Conservation (phyloP, 1,139 yeast species). For the Candida glucosophila region DNA sequence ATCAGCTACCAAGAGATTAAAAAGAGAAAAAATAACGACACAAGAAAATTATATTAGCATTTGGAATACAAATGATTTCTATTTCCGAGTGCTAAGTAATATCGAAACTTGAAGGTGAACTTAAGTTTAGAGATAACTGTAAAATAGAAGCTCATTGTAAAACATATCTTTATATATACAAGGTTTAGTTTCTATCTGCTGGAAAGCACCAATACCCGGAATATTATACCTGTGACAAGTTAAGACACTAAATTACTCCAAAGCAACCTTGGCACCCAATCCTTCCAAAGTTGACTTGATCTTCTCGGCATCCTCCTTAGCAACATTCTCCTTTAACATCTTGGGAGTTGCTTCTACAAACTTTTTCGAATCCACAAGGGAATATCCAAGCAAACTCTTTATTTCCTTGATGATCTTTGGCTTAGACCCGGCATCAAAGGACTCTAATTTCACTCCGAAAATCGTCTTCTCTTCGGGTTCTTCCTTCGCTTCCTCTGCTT, state of each 20-base stretch:
- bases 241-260: conserved; percentile 66
- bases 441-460: conserved; percentile 83
- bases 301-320: conserved; percentile 87
- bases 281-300: conserved; percentile 89
- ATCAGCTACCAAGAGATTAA: too few relatives aligned
- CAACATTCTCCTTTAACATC: conserved; percentile 74
- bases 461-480: conserved; percentile 89
- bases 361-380: conserved; percentile 94
- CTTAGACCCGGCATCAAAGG: conserved; percentile 90
- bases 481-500: conserved; percentile 69
- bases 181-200: conserved; percentile 6
- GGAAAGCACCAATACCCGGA: neutral
- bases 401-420: conserved; percentile 98
- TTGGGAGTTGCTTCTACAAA: conserved; percentile 98
- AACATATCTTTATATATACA: too few relatives aligned
- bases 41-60: too few relatives aligned
- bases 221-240: neutral
- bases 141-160: neutral
- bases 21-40: too few relatives aligned
- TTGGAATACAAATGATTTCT: too few relatives aligned
- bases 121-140: too few relatives aligned
- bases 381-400: conserved; percentile 81
- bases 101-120: too few relatives aligned
- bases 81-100: too few relatives aligned
- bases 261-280: conserved; percentile 83